phyloP scores from a whole-genome alignment of 176 grass and related monocot genomes.

The Eragrostis nindensis region DNA sequence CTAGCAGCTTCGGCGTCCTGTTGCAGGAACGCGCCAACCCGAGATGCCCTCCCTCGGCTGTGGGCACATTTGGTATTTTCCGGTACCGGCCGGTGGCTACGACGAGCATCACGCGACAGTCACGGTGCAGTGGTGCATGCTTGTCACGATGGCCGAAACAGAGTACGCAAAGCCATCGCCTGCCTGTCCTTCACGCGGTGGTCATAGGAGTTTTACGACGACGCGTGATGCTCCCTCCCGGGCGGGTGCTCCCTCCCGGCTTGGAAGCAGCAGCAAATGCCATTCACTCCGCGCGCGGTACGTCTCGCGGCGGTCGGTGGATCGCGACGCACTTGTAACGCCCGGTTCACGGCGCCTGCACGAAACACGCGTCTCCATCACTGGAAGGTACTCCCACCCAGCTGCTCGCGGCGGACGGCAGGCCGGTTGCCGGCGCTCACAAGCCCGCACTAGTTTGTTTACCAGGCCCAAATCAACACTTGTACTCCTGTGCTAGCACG shows the following conservation, averaged over 20 bases:
- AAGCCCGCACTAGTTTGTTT: too few relatives aligned
- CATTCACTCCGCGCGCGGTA: neutral
- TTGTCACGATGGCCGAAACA: too few relatives aligned
- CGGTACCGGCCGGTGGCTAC: too few relatives aligned
- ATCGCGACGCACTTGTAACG: neutral
- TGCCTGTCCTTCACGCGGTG: neutral
- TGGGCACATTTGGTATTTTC: too few relatives aligned
- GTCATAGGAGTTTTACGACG: neutral
- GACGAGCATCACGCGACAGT: too few relatives aligned
- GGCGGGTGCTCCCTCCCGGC: neutral
- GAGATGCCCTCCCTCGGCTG: too few relatives aligned
- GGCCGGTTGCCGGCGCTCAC: too few relatives aligned
- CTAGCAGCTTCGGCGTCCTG: slow-evolving; percentile 18
- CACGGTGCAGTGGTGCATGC: too few relatives aligned
- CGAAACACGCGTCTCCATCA: neutral
- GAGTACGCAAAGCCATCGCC: too few relatives aligned
- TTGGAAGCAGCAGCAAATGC: slow-evolving; percentile 27
- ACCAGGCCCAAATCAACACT: too few relatives aligned
- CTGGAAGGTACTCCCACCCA: neutral
- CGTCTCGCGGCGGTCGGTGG: neutral
- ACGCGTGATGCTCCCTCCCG: too few relatives aligned
- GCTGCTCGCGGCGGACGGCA: neutral
- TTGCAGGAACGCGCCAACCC: neutral
- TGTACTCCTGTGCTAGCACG: too few relatives aligned
- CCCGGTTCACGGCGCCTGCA: neutral